Conservation (phyloP, 2,329 filamentous ascomycete genomes). For the Phialocephala subalpina region DNA sequence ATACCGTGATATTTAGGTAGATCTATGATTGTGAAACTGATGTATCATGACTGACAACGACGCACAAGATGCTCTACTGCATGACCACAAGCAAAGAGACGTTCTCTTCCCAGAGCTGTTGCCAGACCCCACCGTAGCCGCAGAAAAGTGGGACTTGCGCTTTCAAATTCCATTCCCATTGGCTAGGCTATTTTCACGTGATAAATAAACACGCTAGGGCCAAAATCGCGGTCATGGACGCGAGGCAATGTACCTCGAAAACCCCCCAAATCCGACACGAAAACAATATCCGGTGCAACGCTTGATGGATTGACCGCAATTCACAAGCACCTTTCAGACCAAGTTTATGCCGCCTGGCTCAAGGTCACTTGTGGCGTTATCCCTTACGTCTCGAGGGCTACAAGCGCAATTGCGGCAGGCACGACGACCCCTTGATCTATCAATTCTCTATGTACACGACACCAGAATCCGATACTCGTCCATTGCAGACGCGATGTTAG, state of each 20-base stretch:
- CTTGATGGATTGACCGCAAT: slow-evolving; percentile 30
- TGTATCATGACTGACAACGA: too few species aligned
- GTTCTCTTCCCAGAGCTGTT: too few species aligned
- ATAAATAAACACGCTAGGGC: slow-evolving; percentile 12
- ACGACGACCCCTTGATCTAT: slow-evolving; percentile 24
- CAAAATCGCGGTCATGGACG: slow-evolving; percentile 17
- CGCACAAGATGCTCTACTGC: too few species aligned
- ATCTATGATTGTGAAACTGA: not conserved
- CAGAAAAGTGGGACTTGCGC: too few species aligned
- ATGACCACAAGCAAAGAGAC: too few species aligned
- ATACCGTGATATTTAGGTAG: slow-evolving; percentile 15
- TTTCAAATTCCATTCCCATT: too few species aligned
- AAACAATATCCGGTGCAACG: not conserved
- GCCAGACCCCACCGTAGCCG: too few species aligned
- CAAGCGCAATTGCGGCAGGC: slow-evolving; percentile 41
- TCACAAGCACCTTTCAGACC: slow-evolving; percentile 25
- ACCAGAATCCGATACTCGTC: slow-evolving; percentile 37
- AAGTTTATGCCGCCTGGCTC: slow-evolving; percentile 45
- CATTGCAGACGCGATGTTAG: slow-evolving; percentile 46
- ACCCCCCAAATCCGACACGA: slow-evolving; percentile 14
- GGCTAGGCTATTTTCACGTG: not conserved
- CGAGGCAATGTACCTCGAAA: slow-evolving; percentile 13
- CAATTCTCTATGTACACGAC: slow-evolving; percentile 34
- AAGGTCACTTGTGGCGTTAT: slow-evolving; percentile 36
- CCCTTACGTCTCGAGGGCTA: slow-evolving; percentile 37